These are phyloP conservation scores for Claviceps fusiformis DNA, from an alignment of 2,329 filamentous ascomycete genomes.

Conservation along the genomic window DNA sequence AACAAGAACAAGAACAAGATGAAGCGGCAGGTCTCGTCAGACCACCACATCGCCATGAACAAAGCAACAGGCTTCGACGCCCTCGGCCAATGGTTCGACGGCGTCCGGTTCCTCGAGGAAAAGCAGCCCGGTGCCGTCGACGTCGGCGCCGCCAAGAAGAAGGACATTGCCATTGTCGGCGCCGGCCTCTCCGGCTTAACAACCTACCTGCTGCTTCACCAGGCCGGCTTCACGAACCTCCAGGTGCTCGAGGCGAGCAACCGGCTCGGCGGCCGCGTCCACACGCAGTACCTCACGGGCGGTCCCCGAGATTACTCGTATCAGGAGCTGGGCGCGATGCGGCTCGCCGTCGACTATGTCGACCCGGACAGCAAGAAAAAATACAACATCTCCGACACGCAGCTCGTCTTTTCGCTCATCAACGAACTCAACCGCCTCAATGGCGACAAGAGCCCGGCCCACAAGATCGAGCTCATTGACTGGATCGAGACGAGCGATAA, in stretches of 20 bases:
- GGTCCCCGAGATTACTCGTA: slow-evolving; percentile 51
- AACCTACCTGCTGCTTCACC: slow-evolving; percentile 35
- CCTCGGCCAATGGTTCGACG: slow-evolving; percentile 51
- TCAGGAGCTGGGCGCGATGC: slow-evolving; percentile 54
- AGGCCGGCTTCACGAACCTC: slow-evolving; percentile 43
- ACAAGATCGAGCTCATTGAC: slow-evolving; percentile 45
- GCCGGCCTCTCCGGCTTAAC: slow-evolving; percentile 53
- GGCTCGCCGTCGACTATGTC: slow-evolving; percentile 42
- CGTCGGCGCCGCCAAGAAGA: slow-evolving; percentile 8
- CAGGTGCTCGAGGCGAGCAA: slow-evolving; percentile 47
- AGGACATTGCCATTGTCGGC: slow-evolving; percentile 51
- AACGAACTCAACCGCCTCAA: slow-evolving; percentile 47
- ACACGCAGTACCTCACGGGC: slow-evolving; percentile 47
- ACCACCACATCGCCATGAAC: slow-evolving; percentile 29
- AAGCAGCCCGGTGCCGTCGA: slow-evolving; percentile 32
- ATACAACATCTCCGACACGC: slow-evolving; percentile 46
- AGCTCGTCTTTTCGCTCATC: slow-evolving; percentile 51
- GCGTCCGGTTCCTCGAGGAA: slow-evolving; percentile 42
- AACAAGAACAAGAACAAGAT: too few relatives aligned
- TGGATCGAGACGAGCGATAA: slow-evolving; percentile 47
- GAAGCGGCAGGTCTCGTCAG: neutral
- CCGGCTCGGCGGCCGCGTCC: slow-evolving; percentile 49
- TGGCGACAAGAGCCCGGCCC: slow-evolving; percentile 26
- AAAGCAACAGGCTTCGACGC: slow-evolving; percentile 33
- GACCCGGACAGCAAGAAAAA: slow-evolving; percentile 37